A percentile compares a stretch with the other conserved stretches of the same genome.
These are phyloP conservation scores for Aspergillus sp. DNA, from an alignment of 2,329 filamentous ascomycete genomes.

Conservation along the genomic window DNA sequence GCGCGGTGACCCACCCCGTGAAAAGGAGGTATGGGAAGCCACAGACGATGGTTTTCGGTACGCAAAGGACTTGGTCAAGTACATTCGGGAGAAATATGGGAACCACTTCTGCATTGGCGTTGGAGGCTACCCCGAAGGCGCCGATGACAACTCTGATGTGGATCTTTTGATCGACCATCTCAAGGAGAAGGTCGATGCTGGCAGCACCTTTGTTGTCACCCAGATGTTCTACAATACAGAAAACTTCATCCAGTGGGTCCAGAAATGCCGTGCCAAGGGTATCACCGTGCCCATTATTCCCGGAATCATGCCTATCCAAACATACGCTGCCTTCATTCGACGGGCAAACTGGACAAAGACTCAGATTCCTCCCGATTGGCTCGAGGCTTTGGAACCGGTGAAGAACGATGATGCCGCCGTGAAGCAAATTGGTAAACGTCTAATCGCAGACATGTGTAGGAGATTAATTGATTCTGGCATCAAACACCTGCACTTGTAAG, in stretches of 20 bases:
- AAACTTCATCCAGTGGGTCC: conserved; percentile 88
- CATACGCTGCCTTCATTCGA: conserved; percentile 87
- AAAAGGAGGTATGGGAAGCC: conserved; percentile 90
- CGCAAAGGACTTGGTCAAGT: conserved; percentile 83
- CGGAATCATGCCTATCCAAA: conserved; percentile 92
- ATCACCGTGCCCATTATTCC: conserved; percentile 81
- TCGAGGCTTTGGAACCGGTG: conserved; percentile 78
- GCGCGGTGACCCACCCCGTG: conserved; percentile 87
- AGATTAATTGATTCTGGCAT: conserved; percentile 81
- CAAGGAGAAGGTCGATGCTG: conserved; percentile 95
- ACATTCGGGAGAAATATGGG: conserved; percentile 76
- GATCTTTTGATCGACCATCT: conserved; percentile 84
- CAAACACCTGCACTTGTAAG: conserved; percentile 81
- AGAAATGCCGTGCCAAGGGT: conserved; percentile 79
- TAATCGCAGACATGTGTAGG: conserved; percentile 87
- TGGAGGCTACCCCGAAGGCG: conserved; percentile 93
- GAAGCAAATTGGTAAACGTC: conserved; percentile 79
- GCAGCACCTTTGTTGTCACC: conserved; percentile 90
- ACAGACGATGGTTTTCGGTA: conserved; percentile 86
- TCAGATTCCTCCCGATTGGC: conserved; percentile 77
- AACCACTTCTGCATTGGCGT: conserved; percentile 97
- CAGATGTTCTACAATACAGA: conserved; percentile 99
- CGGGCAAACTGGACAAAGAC: conserved; percentile 90
- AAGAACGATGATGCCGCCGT: conserved; percentile 97
- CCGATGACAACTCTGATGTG: conserved; percentile 86